Evolutionary conservation across 495 filamentous ascomycete species (phyloP).

Genomic region (Daldinia loculata): DNA sequence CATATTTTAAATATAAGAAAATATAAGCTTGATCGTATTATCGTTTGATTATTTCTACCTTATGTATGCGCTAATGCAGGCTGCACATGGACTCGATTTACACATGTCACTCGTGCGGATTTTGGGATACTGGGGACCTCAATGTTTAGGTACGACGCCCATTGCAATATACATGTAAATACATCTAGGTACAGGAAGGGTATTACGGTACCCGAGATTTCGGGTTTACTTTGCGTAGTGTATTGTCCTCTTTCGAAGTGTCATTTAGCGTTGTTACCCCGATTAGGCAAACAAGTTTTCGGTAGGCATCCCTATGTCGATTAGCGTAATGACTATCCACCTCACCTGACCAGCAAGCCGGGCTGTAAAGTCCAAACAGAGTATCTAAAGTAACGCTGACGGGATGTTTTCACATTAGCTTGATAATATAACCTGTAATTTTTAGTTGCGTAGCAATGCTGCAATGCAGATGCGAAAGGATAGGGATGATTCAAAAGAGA

Average conservation of each 20-base stretch:
- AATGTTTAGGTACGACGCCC: background rate
- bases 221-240: background rate
- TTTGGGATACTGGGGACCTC: too few species aligned
- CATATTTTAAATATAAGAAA: background rate
- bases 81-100: background rate
- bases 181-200: background rate
- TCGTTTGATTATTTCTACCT: background rate
- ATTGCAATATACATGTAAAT: background rate
- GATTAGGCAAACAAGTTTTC: conserved; percentile 7
- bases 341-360: conserved; percentile 1
- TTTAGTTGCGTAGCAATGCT: background rate
- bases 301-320: background rate
- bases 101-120: background rate
- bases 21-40: background rate
- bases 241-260: background rate
- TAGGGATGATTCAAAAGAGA: background rate
- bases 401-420: background rate
- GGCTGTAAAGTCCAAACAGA: background rate
- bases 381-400: background rate
- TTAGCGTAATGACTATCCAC: background rate
- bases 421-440: background rate
- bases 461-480: background rate
- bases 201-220: background rate
- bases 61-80: conserved; percentile 1
- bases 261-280: background rate